Percentiles rank a stretch among this genome's conserved stretches.
Conservation (phyloP, 1,284 basidiomycete genomes). For the Microbotryum silenes-acaulis region DNA sequence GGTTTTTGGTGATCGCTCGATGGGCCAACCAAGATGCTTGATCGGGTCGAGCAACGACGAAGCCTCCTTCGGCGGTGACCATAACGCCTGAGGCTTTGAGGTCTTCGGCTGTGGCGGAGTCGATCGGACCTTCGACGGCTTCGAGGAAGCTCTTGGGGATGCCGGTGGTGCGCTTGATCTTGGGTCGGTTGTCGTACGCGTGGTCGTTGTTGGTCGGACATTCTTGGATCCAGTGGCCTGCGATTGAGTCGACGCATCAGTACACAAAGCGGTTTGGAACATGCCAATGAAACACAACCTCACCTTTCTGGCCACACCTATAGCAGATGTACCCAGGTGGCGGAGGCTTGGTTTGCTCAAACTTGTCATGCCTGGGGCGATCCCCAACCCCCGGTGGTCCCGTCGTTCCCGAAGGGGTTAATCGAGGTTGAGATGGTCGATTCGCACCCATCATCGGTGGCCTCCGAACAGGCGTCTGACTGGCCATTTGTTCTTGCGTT, state of each 20-base stretch:
- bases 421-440: too few relatives aligned
- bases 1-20: constrained; percentile 60
- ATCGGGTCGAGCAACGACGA: constrained; percentile 89
- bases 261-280: constrained; percentile 1
- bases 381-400: too few relatives aligned
- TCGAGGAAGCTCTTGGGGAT: constrained; percentile 89
- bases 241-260: constrained; percentile 10
- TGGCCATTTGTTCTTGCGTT: constrained; percentile 95
- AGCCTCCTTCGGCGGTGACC: constrained; percentile 93
- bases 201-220: constrained; percentile 96
- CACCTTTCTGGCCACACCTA: constrained; percentile 94
- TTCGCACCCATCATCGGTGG: too few relatives aligned
- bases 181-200: constrained; percentile 85
- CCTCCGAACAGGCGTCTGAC: constrained; percentile 48
- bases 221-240: constrained; percentile 98
- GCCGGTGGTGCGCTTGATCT: constrained; percentile 95
- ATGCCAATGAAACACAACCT: constrained; percentile 33
- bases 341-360: constrained; percentile 42
- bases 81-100: constrained; percentile 57
- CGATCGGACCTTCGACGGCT: constrained; percentile 75
- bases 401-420: too few relatives aligned
- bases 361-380: too few relatives aligned
- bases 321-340: constrained; percentile 98
- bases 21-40: constrained; percentile 88
- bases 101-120: constrained; percentile 31